Base-by-base conservation (phyloP, 1,284 basidiomycete genomes). In the Pseudozyma sp. region DNA sequence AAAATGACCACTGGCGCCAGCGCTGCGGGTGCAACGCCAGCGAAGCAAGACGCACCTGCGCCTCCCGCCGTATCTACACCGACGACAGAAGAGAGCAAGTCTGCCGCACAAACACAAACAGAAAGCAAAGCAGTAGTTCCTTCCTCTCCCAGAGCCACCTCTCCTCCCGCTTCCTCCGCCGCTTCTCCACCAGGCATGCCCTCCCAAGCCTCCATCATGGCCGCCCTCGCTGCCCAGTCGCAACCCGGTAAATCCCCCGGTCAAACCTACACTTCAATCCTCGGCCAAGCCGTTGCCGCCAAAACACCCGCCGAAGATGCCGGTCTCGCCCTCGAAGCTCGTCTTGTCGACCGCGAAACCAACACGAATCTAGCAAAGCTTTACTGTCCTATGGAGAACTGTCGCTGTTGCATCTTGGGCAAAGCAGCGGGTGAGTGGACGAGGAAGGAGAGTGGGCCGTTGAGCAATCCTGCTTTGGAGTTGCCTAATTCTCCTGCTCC, bases 271-370 rank as follows among this genome's bases (percentile, higher is more conserved):
- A 76, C 81, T n/a, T 64, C 73, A 31, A 75, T 84, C 52, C 74
- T 83, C 43, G 83, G 83, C 18, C 78, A 81, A 63, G 80, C 83
- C 18, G 68, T 84, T 5, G 82, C 83, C 7, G 80, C 76, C 48
- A 84, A 84, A 62, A 84, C 83, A 5, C 63, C 80, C 12, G 68
- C 78, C 19, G 83, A 84, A 55, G 80, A 83, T 51, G 74, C 82
- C 3, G 74, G 72, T 3, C 43, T 74, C 55, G 82, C 83, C 3
- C 77, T 84, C 18, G 81, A 80, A 52, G 80, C 83, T 5, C 77
- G 82, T 34, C 70, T 84, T 7, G 83, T 84, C 14, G 70, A 82
- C 50, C 74, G 78, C 31, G 63, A 76, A 42, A 59, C 52, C 21
- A 66, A 60, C 8, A 71, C 74, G 34, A 84, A 84, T 58, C 50